Base-by-base conservation (phyloP, 2,329 filamentous ascomycete species). In the Trichoderma atroviride region DNA sequence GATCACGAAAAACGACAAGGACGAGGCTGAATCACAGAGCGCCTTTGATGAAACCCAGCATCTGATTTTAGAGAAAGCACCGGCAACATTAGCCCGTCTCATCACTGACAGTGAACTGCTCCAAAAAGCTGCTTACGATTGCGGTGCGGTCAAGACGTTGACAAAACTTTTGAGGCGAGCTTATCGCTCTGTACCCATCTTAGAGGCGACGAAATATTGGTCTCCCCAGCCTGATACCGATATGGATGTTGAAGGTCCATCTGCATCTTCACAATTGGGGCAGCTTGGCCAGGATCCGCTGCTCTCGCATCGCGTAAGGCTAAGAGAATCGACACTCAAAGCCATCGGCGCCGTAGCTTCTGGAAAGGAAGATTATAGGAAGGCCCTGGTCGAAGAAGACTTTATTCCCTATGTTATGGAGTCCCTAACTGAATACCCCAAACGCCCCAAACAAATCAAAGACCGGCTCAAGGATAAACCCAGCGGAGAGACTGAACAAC, bases 311-410 rank as follows among this genome's bases (percentile, higher is more conserved):
- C 88, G 90, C 29, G 89, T 94, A 79, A 90, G 86, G 73, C 87
- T 94, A 72, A 88, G 96, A 66, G 92, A 95, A 78, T 90, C 88
- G 61, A 87, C 90, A 1, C 81, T 98, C 22, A 90, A 90, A 75
- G 94, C 93, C 1, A 82, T 98, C 68, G 92, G 92, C n/a, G 91
- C 93, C 2, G 83, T 98, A 62, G 89, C 92, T 1, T 88, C 92
- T 3, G 91, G 91, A 74, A 93, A 94, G 75, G 94, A 98, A 74
- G 88, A 92, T 29, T 93, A 95, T 76, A 87, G 94, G 55, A 97
- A 96, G 76, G 86, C 87, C 0, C 87, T 98, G 58, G 91, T 96
- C 64, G 91, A 94, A 29, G 88, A 92, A 74, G 93, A 94, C n/a
- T 87, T 92, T 61, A 85, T 97, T 56, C 86, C 89, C 0, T 94